phyloP scores from a whole-genome alignment of 441 rosid genomes.

The Euphorbia schlechtendalii region DNA sequence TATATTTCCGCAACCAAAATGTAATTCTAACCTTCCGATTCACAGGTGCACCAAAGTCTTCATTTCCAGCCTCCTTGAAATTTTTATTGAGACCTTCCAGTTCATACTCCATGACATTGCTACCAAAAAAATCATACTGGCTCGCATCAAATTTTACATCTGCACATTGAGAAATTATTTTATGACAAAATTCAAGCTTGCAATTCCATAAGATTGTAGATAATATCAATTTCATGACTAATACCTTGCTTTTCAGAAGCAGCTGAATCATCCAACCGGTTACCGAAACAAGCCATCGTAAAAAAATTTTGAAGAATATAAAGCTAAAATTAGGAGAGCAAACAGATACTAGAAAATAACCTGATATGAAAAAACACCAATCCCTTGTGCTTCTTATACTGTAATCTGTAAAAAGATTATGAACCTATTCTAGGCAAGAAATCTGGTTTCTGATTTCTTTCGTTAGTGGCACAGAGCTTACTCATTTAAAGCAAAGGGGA shows the following conservation, averaged over 20 bases:
- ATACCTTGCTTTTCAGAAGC: conserved; percentile 5
- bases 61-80: neutral
- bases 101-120: conserved; percentile 9
- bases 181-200: neutral
- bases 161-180: neutral
- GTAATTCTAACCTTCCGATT: neutral
- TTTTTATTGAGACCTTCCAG: neutral
- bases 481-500: conserved; percentile 7
- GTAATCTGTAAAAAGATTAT: neutral
- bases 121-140: conserved; percentile 16
- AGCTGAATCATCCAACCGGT: neutral
- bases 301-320: neutral
- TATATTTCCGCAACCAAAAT: neutral
- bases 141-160: conserved; percentile 15
- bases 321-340: neutral
- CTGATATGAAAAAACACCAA: neutral
- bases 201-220: neutral
- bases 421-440: neutral
- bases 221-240: neutral
- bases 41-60: neutral
- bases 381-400: conserved; percentile 1
- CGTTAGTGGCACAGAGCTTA: conserved; percentile 10
- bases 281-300: conserved; percentile 5
- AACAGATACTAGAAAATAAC: neutral
- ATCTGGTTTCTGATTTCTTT: conserved; percentile 7